These are phyloP conservation scores for Hypholoma sublateritium DNA, from an alignment of 768 basidiomycete genomes.

Conservation along the genomic window DNA sequence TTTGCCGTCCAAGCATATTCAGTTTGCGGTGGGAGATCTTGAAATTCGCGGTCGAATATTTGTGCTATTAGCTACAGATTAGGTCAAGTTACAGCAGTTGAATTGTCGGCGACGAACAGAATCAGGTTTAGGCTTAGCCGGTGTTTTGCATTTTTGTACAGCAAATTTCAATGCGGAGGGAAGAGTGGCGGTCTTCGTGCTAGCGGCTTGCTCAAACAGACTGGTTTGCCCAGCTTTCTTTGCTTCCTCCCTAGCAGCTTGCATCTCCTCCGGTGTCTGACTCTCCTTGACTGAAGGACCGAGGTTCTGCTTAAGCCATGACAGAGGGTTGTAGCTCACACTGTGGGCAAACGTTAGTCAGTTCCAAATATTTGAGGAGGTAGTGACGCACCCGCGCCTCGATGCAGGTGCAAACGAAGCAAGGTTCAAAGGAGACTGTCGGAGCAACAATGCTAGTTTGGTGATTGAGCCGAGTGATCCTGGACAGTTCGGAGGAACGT, in stretches of 20 bases:
- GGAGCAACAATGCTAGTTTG: constrained; percentile 1
- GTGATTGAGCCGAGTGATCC: not conserved
- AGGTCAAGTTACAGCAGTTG: not conserved
- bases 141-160: constrained; percentile 13
- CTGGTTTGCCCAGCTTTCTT: constrained; percentile 43
- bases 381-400: constrained; percentile 1
- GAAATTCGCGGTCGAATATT: constrained; percentile 90
- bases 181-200: constrained; percentile 9
- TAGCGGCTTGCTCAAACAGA: constrained; percentile 44
- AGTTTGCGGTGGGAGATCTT: constrained; percentile 94
- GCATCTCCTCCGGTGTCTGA: constrained; percentile 43
- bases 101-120: constrained; percentile 21
- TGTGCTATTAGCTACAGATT: constrained; percentile 59
- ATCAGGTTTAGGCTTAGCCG: constrained; percentile 25
- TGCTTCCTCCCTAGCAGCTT: constrained; percentile 44
- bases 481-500: not conserved
- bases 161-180: constrained; percentile 10
- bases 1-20: constrained; percentile 83
- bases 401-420: not conserved
- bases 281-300: constrained; percentile 46
- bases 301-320: constrained; percentile 65
- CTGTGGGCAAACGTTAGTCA: constrained; percentile 16
- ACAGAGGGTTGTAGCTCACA: constrained; percentile 55
- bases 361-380: too few relatives aligned
- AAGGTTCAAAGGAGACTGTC: not conserved